phyloP scores from a whole-genome alignment of 2,329 filamentous ascomycete species.

The Didymella glomerata region DNA sequence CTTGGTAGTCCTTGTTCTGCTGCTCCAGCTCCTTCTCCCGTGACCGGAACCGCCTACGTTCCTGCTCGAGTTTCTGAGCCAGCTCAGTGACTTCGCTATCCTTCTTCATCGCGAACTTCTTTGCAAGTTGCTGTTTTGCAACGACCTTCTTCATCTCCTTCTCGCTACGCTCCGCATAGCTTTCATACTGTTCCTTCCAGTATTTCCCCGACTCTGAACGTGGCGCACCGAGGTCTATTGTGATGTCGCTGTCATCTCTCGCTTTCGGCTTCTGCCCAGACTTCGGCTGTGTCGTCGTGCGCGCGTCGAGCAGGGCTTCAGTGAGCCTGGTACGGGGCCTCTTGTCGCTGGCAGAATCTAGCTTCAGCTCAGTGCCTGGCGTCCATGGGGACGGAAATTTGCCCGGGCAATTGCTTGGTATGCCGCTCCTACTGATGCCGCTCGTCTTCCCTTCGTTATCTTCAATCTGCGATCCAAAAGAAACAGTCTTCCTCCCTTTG shows the following conservation, averaged over 20 bases:
- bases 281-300: constrained; percentile 50
- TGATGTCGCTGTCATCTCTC: constrained; percentile 67
- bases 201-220: constrained; percentile 78
- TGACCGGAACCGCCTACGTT: constrained; percentile 69
- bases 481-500: constrained; percentile 67
- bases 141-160: constrained; percentile 79
- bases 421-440: constrained; percentile 55
- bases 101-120: constrained; percentile 80
- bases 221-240: constrained; percentile 75
- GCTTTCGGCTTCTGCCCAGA: constrained; percentile 44
- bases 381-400: constrained; percentile 63
- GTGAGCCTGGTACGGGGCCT: constrained; percentile 55
- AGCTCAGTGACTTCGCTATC: constrained; percentile 75
- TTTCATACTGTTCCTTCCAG: constrained; percentile 81
- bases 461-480: constrained; percentile 65
- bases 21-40: constrained; percentile 72
- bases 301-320: constrained; percentile 55
- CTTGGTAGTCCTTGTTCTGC: constrained; percentile 60
- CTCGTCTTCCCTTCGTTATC: constrained; percentile 64
- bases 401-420: constrained; percentile 58
- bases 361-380: constrained; percentile 49
- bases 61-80: constrained; percentile 70
- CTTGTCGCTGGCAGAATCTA: constrained; percentile 39
- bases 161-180: constrained; percentile 75
- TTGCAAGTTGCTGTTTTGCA: constrained; percentile 80